Evolutionary conservation across 2,329 filamentous ascomycete genomes (phyloP), one percentile per base, ranked within the genome.

Genomic region (Rhinocladiella mackenziei): DNA sequence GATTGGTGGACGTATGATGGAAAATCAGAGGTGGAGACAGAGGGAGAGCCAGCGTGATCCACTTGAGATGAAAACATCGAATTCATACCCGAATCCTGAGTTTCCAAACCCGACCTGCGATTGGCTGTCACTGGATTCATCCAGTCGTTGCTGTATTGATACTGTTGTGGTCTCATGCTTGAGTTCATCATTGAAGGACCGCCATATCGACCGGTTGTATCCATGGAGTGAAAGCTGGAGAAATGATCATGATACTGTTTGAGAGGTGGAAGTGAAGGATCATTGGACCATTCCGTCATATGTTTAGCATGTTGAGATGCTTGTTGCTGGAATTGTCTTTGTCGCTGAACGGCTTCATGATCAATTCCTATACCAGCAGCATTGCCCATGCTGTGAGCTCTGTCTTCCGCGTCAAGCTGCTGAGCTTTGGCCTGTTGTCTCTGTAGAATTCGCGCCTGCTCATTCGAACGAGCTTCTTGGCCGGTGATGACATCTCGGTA

Each of bases 391-490:
- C 29, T 18, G 29, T 26, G 33, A 4, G 39, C 15, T 20, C 36
- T 26, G 13, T 48, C 48, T 9, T 40, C 41, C 13, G 41, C 44
- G 25, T 43, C 48, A 13, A 56, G 36, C 18, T 55, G 48, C 34
- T 50, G 51, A 30, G 48, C 39, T 38, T 56, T 50, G 15, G 38
- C 42, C 28, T 56, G 51, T 30, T 56, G 54, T 34, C 54, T 51
- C 30, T 57, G 55, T n/a, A 57, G 40, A 19, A 57, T 56, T n/a
- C 54, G 45, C 14, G 51, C 51, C 38, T 56, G 50, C 42, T 57
- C 50, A 32, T 56, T 56, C n/a, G 50, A 37, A 5, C 47, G 51
- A 39, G 55, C 53, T 29, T 57, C 55, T 38, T 54, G 52, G 5
- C 46, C 54, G 13, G 44, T 42, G 28, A 53, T 39, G 6, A 55